Evolutionary conservation across 768 basidiomycete species (phyloP).

Genomic region (Mycena capillaripes): DNA sequence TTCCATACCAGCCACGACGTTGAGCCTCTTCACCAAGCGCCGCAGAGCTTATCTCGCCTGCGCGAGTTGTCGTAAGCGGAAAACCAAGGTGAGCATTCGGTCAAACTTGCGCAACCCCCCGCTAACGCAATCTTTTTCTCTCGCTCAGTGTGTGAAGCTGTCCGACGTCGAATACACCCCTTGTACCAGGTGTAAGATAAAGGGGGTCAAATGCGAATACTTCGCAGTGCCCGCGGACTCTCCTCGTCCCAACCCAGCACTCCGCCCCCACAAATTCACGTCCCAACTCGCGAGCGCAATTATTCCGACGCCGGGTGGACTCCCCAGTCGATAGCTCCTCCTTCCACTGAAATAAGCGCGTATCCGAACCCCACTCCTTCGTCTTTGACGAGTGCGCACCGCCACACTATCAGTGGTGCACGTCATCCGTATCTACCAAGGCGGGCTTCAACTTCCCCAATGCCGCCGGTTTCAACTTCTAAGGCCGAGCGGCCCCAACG

Average conservation of each 20-base stretch:
- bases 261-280: not conserved
- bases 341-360: not conserved
- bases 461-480: not conserved
- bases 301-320: not conserved
- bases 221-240: not conserved
- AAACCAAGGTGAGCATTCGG: not conserved
- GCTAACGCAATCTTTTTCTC: not conserved
- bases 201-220: not conserved
- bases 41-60: not conserved
- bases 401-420: not conserved
- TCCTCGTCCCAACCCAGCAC: not conserved
- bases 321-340: not conserved
- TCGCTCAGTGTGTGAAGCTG: not conserved
- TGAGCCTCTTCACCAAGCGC: not conserved
- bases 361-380: not conserved
- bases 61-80: not conserved
- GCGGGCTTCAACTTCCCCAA: not conserved
- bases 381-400: no score
- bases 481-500: not conserved
- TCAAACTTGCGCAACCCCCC: not conserved
- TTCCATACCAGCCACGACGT: not conserved
- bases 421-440: not conserved
- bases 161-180: not conserved
- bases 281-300: not conserved
- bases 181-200: not conserved